phyloP scores from a whole-genome alignment of 495 filamentous ascomycete genomes.

The Neurospora sp. region DNA sequence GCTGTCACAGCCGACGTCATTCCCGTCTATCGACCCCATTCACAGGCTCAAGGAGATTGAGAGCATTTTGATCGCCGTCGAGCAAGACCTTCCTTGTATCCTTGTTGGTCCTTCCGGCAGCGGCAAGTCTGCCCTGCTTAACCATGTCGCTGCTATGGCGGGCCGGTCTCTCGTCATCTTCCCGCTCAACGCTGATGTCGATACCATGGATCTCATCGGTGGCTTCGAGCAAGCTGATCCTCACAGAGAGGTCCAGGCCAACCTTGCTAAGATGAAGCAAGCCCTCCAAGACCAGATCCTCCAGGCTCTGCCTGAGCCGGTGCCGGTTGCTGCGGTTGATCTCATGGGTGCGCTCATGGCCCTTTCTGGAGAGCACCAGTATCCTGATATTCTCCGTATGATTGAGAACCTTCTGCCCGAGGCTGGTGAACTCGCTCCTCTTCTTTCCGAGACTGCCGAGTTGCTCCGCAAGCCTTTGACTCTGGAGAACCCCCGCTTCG shows the following conservation, averaged over 20 bases:
- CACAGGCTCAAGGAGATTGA: slow-evolving; percentile 60
- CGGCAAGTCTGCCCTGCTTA: slow-evolving; percentile 73
- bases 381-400: slow-evolving; percentile 19
- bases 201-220: slow-evolving; percentile 93
- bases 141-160: slow-evolving; percentile 63
- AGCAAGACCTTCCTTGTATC: slow-evolving; percentile 80
- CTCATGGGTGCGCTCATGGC: slow-evolving; percentile 29
- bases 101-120: slow-evolving; percentile 75
- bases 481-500: slow-evolving; percentile 67
- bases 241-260: slow-evolving; percentile 50
- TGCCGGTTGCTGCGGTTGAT: slow-evolving; percentile 32
- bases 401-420: slow-evolving; percentile 20
- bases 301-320: slow-evolving; percentile 30
- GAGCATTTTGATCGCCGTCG: slow-evolving; percentile 75
- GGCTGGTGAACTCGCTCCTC: slow-evolving; percentile 15
- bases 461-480: slow-evolving; percentile 34
- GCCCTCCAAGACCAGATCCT: slow-evolving; percentile 47
- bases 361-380: slow-evolving; percentile 18
- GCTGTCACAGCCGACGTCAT: slow-evolving; percentile 42
- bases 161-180: slow-evolving; percentile 68
- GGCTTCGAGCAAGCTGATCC: slow-evolving; percentile 93
- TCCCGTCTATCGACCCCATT: slow-evolving; percentile 45
- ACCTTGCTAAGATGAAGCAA: slow-evolving; percentile 41
- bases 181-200: slow-evolving; percentile 81
- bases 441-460: slow-evolving; percentile 20